phyloP scores from a whole-genome alignment of 2,329 filamentous ascomycete species.

The Zymoseptoria pseudotritici region DNA sequence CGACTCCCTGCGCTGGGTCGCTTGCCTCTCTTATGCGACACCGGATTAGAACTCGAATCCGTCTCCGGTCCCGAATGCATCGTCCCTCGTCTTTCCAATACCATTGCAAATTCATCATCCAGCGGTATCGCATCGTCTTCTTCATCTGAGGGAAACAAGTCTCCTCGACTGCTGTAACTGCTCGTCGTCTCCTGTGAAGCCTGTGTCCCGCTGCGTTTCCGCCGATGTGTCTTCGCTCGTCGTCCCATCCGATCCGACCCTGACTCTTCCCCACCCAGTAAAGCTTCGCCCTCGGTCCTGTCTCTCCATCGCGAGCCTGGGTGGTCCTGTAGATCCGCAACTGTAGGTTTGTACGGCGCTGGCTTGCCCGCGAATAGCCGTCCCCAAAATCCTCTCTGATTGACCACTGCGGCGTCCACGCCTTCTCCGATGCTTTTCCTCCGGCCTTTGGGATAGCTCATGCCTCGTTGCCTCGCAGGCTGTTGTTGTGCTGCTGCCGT shows the following conservation, averaged over 20 bases:
- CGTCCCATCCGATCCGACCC: slow-evolving; percentile 26
- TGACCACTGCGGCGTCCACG: slow-evolving; percentile 78
- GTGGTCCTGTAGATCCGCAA: slow-evolving; percentile 83
- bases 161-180: slow-evolving; percentile 78
- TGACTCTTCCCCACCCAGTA: slow-evolving; percentile 58
- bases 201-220: slow-evolving; percentile 69
- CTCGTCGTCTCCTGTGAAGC: slow-evolving; percentile 76
- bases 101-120: slow-evolving; percentile 85
- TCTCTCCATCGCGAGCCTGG: slow-evolving; percentile 49
- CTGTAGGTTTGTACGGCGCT: slow-evolving; percentile 80
- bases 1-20: slow-evolving; percentile 36
- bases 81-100: slow-evolving; percentile 56
- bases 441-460: slow-evolving; percentile 63
- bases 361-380: slow-evolving; percentile 73
- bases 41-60: slow-evolving; percentile 62
- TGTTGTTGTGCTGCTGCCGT: slow-evolving; percentile 37
- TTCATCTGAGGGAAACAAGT: slow-evolving; percentile 85
- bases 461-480: slow-evolving; percentile 66
- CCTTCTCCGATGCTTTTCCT: slow-evolving; percentile 51
- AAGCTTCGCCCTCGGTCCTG: slow-evolving; percentile 57
- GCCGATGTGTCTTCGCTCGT: slow-evolving; percentile 30
- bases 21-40: slow-evolving; percentile 28
- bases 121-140: slow-evolving; percentile 82
- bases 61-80: slow-evolving; percentile 48
- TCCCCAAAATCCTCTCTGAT: slow-evolving; percentile 70